Percentiles rank a stretch among this genome's conserved stretches.
These are phyloP conservation scores for Beauveria brongniartii DNA, from an alignment of 2,329 filamentous ascomycete genomes.

Conservation along the genomic window DNA sequence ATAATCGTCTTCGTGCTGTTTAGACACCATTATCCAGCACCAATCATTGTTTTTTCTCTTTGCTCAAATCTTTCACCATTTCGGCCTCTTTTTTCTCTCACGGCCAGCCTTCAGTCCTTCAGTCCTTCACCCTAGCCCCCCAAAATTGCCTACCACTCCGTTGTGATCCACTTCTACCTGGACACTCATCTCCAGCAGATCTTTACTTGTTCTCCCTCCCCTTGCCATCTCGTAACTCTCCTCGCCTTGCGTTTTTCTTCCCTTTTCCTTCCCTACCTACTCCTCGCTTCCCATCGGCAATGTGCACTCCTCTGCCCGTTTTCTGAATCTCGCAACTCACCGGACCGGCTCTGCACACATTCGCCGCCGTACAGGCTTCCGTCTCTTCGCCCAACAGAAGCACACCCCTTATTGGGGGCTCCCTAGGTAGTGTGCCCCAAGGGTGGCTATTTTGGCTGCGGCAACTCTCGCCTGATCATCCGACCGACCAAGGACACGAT, in stretches of 20 bases:
- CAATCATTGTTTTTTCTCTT: neutral
- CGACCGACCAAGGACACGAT: neutral
- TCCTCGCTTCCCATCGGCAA: slow-evolving; percentile 4
- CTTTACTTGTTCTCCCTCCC: slow-evolving; percentile 11
- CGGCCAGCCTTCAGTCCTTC: neutral
- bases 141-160: slow-evolving; percentile 8
- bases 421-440: neutral
- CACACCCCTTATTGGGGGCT: slow-evolving; percentile 7
- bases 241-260: neutral
- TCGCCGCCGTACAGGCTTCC: neutral
- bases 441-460: neutral
- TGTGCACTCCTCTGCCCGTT: neutral
- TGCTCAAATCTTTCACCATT: neutral
- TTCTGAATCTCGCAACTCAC: neutral
- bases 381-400: neutral
- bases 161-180: slow-evolving; percentile 6
- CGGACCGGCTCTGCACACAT: neutral
- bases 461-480: neutral
- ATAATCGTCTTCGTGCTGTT: neutral
- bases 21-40: neutral
- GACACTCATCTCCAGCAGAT: slow-evolving; percentile 14
- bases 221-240: slow-evolving; percentile 8
- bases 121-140: neutral
- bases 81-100: neutral
- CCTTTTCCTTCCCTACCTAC: neutral